Evolutionary conservation across 805 yeast genomes (phyloP).

Genomic region (Metschnikowia sp.): DNA sequence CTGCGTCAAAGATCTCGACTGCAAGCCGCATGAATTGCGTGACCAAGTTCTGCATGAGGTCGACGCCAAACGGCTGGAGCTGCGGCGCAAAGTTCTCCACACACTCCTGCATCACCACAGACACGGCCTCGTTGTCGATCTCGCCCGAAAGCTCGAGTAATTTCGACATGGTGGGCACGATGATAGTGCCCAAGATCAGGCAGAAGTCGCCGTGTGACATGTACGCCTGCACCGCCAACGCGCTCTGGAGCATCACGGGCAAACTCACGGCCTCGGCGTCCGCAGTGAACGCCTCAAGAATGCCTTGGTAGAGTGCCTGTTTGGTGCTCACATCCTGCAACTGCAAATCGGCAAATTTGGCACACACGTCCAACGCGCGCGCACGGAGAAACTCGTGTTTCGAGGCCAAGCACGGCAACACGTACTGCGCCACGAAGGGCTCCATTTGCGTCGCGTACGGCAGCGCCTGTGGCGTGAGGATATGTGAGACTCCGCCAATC

Average conservation of each 20-base stretch:
- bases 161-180: constrained; percentile 79
- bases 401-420: constrained; percentile 70
- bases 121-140: constrained; percentile 81
- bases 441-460: constrained; percentile 66
- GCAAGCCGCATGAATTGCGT: constrained; percentile 29
- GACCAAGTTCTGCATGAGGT: constrained; percentile 26
- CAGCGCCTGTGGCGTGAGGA: constrained; percentile 51
- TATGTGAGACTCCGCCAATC: constrained; percentile 66
- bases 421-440: constrained; percentile 54
- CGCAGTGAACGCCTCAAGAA: constrained; percentile 28
- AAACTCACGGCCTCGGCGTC: constrained; percentile 32
- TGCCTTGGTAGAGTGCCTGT: constrained; percentile 31
- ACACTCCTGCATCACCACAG: constrained; percentile 92
- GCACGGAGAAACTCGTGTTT: constrained; percentile 68
- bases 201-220: constrained; percentile 62
- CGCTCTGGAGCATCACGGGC: constrained; percentile 81
- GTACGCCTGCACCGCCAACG: constrained; percentile 80
- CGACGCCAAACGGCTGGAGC: constrained; percentile 45
- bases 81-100: constrained; percentile 87
- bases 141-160: constrained; percentile 71
- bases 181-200: constrained; percentile 62
- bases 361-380: constrained; percentile 62
- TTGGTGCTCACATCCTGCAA: constrained; percentile 34
- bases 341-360: constrained; percentile 61
- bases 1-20: constrained; percentile 51